Base-by-base conservation (phyloP, 2,329 filamentous ascomycete species). In the Aureobasidium sp. region DNA sequence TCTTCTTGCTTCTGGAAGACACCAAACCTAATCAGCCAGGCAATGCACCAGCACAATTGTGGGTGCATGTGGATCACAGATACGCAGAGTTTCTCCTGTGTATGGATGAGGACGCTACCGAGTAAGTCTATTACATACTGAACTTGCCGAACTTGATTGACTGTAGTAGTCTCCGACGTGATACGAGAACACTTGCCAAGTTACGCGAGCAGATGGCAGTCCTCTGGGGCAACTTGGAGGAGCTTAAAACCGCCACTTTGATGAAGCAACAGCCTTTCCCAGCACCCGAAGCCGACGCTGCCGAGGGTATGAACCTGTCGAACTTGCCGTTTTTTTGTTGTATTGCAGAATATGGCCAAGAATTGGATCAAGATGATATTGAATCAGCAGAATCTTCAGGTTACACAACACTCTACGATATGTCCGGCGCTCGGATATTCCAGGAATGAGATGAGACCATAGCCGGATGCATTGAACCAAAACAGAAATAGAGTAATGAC, bases 141-240 rank as follows among this genome's bases (percentile, higher is more conserved):
- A 17, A 26, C 41, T 44, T 48, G 46, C 17, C 20, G 37, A 17
- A 4, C 47, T 26, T 10, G 27, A 20, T 26, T 64, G 34, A 46
- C 55, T 44, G 13, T 29, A 47, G 41, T 63, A 85, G 85, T 72
- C 79, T 96, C 37, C 81, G 80, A 23, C 70, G 73, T n/a, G 76
- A 88, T 48, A 67, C 73, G 2, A 57, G 72, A 0, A 69, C 75
- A 1, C 75, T 94, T 0, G 71, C 68, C 3, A 65, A 72, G 7
- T 75, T 97, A 5, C 82, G 84, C 56, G 84, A 95, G 67, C 86
- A 83, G 67, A 78, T 97, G 61, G 93, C 87, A 70, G 77, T 84
- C 39, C 78, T 97, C 1, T 97, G 93, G 92, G 93, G 93, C 1
- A 84, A 96, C 64, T 78, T 97, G 1, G 86, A 92, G 70, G 90